A percentile compares a stretch with the other conserved stretches of the same genome.
phyloP scores from a whole-genome alignment of 2,329 filamentous ascomycete genomes.

The Cladophialophora yegresii region DNA sequence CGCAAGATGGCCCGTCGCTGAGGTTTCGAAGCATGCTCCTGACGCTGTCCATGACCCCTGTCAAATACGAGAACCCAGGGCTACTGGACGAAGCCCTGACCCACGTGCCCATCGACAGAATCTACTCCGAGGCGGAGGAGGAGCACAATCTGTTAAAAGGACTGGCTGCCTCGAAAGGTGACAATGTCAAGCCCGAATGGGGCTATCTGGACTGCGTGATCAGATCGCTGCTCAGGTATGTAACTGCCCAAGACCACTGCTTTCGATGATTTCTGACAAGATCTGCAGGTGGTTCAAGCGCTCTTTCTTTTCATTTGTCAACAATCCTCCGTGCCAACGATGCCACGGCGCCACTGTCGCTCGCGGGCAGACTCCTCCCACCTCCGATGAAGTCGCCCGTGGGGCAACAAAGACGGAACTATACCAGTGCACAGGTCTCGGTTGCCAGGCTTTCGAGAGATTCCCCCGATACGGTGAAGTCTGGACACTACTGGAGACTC shows the following conservation, averaged over 20 bases:
- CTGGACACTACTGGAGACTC: constrained; percentile 84
- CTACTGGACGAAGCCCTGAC: constrained; percentile 88
- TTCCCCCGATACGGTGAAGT: constrained; percentile 96
- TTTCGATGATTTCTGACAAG: constrained; percentile 20
- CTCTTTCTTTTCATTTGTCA: constrained; percentile 94
- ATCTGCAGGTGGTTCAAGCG: constrained; percentile 84
- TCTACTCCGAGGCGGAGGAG: constrained; percentile 93
- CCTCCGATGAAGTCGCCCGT: constrained; percentile 83
- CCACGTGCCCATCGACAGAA: constrained; percentile 81
- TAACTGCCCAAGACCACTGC: constrained; percentile 31
- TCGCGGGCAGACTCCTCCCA: constrained; percentile 79
- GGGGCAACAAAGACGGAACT: constrained; percentile 86
- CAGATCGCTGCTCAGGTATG: constrained; percentile 77
- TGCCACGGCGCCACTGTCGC: constrained; percentile 82
- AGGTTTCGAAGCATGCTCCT: constrained; percentile 81
- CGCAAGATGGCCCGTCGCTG: constrained; percentile 68
- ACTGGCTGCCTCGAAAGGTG: constrained; percentile 82
- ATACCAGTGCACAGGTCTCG: constrained; percentile 77
- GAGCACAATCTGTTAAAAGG: constrained; percentile 85
- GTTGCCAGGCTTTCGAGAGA: constrained; percentile 77
- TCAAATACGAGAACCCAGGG: constrained; percentile 94
- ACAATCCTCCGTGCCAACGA: constrained; percentile 82
- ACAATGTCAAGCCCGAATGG: constrained; percentile 81
- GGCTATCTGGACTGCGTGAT: constrained; percentile 98
- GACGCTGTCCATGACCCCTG: constrained; percentile 82